These are phyloP conservation scores for Emericellopsis atlantica DNA, from an alignment of 2,329 filamentous ascomycete species.

Conservation along the genomic window DNA sequence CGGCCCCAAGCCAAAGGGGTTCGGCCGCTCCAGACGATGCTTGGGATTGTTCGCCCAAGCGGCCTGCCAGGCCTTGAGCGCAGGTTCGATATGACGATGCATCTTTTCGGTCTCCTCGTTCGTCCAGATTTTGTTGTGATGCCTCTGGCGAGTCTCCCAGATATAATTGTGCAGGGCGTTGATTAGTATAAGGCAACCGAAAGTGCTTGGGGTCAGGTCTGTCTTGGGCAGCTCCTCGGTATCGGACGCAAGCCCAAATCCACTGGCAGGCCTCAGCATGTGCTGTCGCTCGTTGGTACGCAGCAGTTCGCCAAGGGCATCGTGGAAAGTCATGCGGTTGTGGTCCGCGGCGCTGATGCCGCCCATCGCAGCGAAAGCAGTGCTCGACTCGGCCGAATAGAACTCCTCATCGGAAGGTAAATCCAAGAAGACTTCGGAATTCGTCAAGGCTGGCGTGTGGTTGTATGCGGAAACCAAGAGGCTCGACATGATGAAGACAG, in stretches of 20 bases:
- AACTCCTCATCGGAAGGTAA: constrained; percentile 89
- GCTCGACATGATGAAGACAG: constrained; percentile 84
- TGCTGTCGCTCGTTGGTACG: constrained; percentile 57
- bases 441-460: constrained; percentile 78
- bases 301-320: constrained; percentile 68
- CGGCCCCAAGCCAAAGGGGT: constrained; percentile 69
- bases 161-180: constrained; percentile 96
- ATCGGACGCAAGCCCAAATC: background rate
- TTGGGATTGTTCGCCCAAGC: constrained; percentile 82
- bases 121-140: constrained; percentile 82
- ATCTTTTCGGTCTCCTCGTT: constrained; percentile 88
- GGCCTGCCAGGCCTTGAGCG: constrained; percentile 84
- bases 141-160: constrained; percentile 88
- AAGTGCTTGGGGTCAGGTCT: constrained; percentile 72
- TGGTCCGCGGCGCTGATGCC: constrained; percentile 57
- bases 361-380: constrained; percentile 68
- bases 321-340: constrained; percentile 66
- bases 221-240: constrained; percentile 36
- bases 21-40: constrained; percentile 74
- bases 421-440: constrained; percentile 83
- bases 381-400: constrained; percentile 72
- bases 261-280: constrained; percentile 1
- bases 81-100: constrained; percentile 90
- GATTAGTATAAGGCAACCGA: constrained; percentile 83
- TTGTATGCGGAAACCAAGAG: constrained; percentile 88